Conservation (phyloP, 2,329 filamentous ascomycete genomes). For the Monosporascus sp. region DNA sequence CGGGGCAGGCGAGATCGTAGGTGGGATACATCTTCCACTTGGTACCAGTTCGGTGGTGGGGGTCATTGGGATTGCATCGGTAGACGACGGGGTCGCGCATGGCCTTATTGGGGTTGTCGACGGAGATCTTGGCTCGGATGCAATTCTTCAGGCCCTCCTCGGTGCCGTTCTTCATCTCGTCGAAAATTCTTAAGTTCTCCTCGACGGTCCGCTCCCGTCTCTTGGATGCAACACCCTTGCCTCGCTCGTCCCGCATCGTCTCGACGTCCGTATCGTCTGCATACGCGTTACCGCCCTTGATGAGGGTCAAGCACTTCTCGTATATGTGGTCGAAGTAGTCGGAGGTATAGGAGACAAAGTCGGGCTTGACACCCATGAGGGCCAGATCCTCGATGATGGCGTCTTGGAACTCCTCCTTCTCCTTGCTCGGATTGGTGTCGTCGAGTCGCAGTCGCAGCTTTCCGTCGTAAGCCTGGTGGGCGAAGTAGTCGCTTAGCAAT, state of each 20-base stretch:
- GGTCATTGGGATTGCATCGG: constrained; percentile 68
- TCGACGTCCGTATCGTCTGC: constrained; percentile 91
- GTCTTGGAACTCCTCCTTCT: constrained; percentile 95
- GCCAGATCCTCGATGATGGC: constrained; percentile 87
- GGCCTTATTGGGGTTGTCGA: constrained; percentile 90
- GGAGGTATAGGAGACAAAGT: constrained; percentile 81
- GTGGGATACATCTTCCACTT: constrained; percentile 84
- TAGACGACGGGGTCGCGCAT: constrained; percentile 97
- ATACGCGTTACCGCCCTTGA: constrained; percentile 83
- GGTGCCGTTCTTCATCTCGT: constrained; percentile 86
- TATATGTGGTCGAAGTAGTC: constrained; percentile 95
- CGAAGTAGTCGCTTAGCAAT: constrained; percentile 93
- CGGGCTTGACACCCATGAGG: constrained; percentile 87
- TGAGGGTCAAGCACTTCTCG: constrained; percentile 75
- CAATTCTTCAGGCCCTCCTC: constrained; percentile 79
- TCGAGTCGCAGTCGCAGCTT: constrained; percentile 90
- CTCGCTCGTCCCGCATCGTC: constrained; percentile 78
- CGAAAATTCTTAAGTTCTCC: constrained; percentile 80
- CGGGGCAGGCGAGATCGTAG: constrained; percentile 80
- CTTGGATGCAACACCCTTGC: constrained; percentile 76
- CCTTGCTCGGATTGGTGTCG: constrained; percentile 95
- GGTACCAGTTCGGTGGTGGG: constrained; percentile 72
- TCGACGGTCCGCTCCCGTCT: constrained; percentile 73
- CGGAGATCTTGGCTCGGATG: constrained; percentile 89
- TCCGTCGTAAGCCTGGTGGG: constrained; percentile 86